Evolutionary conservation across 768 basidiomycete species (phyloP).

Genomic region (Vishniacozyma victoriae): DNA sequence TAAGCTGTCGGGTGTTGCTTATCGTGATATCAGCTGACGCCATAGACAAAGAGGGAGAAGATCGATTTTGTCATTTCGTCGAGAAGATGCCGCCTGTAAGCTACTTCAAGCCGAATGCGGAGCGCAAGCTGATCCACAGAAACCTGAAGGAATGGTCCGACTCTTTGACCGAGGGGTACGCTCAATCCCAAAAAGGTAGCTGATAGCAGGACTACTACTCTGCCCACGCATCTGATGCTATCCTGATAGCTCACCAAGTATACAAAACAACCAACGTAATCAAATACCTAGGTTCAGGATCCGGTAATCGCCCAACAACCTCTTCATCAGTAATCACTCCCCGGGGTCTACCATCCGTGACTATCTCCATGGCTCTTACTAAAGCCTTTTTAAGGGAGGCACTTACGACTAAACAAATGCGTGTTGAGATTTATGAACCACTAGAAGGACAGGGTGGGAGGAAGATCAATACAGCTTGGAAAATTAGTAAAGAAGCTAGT

Average conservation of each 20-base stretch:
- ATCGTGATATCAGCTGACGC: constrained; percentile 6
- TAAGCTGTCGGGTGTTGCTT: constrained; percentile 2
- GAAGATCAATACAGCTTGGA: constrained; percentile 69
- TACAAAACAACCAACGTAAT: constrained; percentile 77
- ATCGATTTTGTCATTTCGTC: constrained; percentile 63
- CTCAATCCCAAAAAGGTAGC: constrained; percentile 2
- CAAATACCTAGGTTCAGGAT: constrained; percentile 67
- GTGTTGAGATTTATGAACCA: constrained; percentile 82
- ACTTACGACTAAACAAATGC: constrained; percentile 78
- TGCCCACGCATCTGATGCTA: constrained; percentile 81
- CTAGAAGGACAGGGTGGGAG: constrained; percentile 55
- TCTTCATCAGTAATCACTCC: constrained; percentile 33
- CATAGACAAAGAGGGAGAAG: constrained; percentile 62
- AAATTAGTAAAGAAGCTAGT: constrained; percentile 68
- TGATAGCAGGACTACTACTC: constrained; percentile 62
- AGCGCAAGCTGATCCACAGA: constrained; percentile 24
- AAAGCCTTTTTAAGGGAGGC: constrained; percentile 80
- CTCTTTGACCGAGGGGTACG: constrained; percentile 67
- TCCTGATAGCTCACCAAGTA: constrained; percentile 62
- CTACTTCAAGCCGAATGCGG: not conserved
- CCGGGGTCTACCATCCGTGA: constrained; percentile 65
- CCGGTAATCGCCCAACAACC: constrained; percentile 3
- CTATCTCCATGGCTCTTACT: constrained; percentile 67
- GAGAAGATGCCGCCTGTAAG: constrained; percentile 47
- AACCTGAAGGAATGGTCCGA: constrained; percentile 64